Conservation (phyloP, 345 rosid genomes). For the Conringia planisiliqua region DNA sequence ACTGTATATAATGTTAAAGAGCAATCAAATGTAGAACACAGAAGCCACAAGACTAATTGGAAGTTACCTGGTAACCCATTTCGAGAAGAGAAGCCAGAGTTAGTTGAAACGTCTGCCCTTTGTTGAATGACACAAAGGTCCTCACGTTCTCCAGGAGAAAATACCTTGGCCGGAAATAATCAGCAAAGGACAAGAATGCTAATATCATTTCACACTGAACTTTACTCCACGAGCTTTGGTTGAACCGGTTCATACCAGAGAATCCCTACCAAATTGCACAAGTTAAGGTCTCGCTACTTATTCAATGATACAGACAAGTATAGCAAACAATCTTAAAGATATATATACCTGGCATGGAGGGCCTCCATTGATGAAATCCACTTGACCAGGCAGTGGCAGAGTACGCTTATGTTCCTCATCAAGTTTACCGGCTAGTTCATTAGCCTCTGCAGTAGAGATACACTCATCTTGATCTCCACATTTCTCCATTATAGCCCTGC, state of each 20-base stretch:
- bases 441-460: conserved; percentile 71
- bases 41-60: not conserved
- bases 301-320: not conserved
- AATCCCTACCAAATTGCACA: conserved; percentile 61
- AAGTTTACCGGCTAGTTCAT: conserved; percentile 40
- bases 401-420: conserved; percentile 33
- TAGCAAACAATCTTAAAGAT: not conserved
- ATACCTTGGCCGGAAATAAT: conserved; percentile 81
- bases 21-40: not conserved
- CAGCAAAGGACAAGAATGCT: conserved; percentile 68
- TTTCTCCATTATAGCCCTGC: conserved; percentile 77
- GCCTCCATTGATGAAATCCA: conserved; percentile 92
- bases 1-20: not conserved
- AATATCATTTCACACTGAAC: conserved; percentile 71
- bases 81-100: conserved; percentile 65
- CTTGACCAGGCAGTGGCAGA: conserved; percentile 63
- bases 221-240: conserved; percentile 80
- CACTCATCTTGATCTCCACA: conserved; percentile 82
- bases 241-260: conserved; percentile 93
- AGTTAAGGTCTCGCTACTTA: not conserved
- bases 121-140: conserved; percentile 73
- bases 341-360: conserved; percentile 89
- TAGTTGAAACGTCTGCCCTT: conserved; percentile 80
- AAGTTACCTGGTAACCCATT: conserved; percentile 54
- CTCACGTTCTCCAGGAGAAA: conserved; percentile 87